Base-by-base conservation (phyloP, 768 basidiomycete genomes). In the Hygrophorus pudorinus region DNA sequence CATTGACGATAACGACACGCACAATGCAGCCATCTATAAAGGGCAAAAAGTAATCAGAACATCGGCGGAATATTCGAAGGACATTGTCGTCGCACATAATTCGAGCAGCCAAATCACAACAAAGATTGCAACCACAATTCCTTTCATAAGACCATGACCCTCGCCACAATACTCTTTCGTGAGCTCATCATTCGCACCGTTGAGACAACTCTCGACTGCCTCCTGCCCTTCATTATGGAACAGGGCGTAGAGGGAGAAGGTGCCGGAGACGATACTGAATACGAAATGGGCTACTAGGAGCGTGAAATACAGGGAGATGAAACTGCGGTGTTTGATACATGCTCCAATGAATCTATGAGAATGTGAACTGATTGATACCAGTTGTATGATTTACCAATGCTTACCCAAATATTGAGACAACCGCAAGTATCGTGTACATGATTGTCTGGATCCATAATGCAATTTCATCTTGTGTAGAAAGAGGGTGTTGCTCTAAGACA, bases 71-170 rank as follows among this genome's bases (percentile, higher is more conserved):
- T 42, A 29, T 39, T 14, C 32, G 33, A 33, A 20, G 4, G 8
- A 70, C 76, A n/a, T 24, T 24, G 24, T 7, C 4, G 7, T 3
- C 24, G 42, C 48, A 79, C 78, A 78, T 35, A 79, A 65, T 51
- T 73, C 65, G 44, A 78, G 48, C 39, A 76, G 53, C 76, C 77
- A 78, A 44, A 70, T 65, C 14, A 77, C 18, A 32, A 72, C 59
- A 51, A 73, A 74, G 41, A 72, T 46, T 17, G 60, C 67, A 32
- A 78, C 60, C 41, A 66, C 53, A 11, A 73, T 43, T 35, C 62
- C 65, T 47, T 73, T 71, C 52, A 65, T 56, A 33, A 72, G 49
- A 13, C 63, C 62, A 48, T 72, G 60, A 11, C 65, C 66, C 7
- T 56, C 64, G 41, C 63, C 58, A 56, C 76, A 78, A 2, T 65